Base-by-base conservation (phyloP, 176 grass and related monocot genomes). In the Triticum urartu region DNA sequence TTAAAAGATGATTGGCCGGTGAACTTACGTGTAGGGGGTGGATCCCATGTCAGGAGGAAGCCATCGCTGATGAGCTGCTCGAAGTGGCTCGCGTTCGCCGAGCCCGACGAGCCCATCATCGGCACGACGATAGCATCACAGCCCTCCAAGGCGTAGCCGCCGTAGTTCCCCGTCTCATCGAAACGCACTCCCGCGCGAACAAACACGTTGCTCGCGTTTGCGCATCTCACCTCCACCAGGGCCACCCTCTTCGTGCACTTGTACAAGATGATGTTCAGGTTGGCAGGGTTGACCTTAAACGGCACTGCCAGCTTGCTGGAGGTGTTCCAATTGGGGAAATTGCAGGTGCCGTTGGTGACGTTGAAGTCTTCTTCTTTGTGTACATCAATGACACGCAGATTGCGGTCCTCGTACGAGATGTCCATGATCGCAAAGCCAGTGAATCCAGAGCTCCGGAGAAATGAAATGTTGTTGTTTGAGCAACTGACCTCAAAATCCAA, bases 381-480 rank as follows among this genome's bases (percentile, higher is more conserved):
- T 0, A 0, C 0, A 18, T 82, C 79, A 0, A 69, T 6, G 9
- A 66, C 64, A 0, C 0, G 64, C 64, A 81, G 0, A 14, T 3
- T 14, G 12, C 79, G 15, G 0, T 33, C 10, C 0, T 1, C 63
- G 11, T 81, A 81, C 0, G 1, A 43, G 15, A 81, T 81, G 63
- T 50, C 0, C 0, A 14, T 3, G 79, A 81, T 68, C 0, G 18
- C 0, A 10, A 68, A 68, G 25, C 63, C 79, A 15, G 0, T 11
- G 13, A 3, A 17, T 1, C 20, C 2, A 39, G 79, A 33, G 63
- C 26, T 68, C 40, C 25, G 39, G 2, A 68, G 40, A 14, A 43
- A 0, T 0, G 39, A 14, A 2, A 1, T 10, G 7, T 0, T 71
- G 20, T 0, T 0, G 25, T 9, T 0, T 0, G 1, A 0, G 26